A percentile compares a stretch with the other conserved stretches of the same genome.
phyloP scores from a whole-genome alignment of 495 filamentous ascomycete species.

The Neohortaea acidophila region DNA sequence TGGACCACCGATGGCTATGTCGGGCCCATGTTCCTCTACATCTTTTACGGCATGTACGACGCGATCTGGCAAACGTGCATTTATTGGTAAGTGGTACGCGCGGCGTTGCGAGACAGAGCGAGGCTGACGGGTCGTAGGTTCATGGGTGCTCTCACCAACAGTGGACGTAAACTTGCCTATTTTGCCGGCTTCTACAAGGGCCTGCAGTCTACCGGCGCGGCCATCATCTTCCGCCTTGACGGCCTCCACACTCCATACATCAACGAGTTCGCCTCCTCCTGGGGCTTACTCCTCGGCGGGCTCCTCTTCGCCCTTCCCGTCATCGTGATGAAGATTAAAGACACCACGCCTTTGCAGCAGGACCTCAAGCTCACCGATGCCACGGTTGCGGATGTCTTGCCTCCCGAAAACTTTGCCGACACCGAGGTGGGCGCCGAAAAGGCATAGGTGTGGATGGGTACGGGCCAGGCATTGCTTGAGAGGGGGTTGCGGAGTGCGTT shows the following conservation, averaged over 20 bases:
- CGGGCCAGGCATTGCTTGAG: background rate
- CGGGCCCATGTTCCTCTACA: slow-evolving; percentile 79
- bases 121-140: too few species aligned
- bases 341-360: slow-evolving; percentile 53
- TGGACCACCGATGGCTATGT: slow-evolving; percentile 53
- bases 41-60: slow-evolving; percentile 88
- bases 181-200: slow-evolving; percentile 93
- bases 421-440: background rate
- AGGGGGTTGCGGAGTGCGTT: background rate
- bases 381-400: slow-evolving; percentile 30
- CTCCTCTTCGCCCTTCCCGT: slow-evolving; percentile 65
- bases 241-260: slow-evolving; percentile 46
- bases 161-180: slow-evolving; percentile 79
- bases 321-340: slow-evolving; percentile 63
- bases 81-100: slow-evolving; percentile 53
- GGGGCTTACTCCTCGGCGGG: slow-evolving; percentile 55
- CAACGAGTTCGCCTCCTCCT: slow-evolving; percentile 39
- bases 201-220: slow-evolving; percentile 86
- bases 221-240: slow-evolving; percentile 69
- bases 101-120: too few species aligned
- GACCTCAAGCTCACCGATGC: slow-evolving; percentile 76
- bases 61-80: slow-evolving; percentile 73
- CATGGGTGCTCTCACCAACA: slow-evolving; percentile 87
- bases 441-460: background rate
- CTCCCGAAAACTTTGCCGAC: background rate